Base-by-base conservation (phyloP, 306 rosid species). In the Quercus gilva region DNA sequence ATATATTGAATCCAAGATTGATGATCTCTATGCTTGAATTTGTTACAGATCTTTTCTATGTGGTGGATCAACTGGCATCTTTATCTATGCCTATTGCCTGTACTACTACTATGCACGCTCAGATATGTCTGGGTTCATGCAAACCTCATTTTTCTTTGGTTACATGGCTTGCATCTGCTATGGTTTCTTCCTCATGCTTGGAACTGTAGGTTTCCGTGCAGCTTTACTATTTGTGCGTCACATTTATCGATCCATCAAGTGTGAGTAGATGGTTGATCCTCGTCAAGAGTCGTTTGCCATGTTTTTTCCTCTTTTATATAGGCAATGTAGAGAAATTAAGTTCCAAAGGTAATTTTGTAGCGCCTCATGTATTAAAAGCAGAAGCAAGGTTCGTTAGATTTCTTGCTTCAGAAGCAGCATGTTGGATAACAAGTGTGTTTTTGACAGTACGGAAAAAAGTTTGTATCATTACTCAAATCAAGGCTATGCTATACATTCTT, bases 161-260 rank as follows among this genome's bases (percentile, higher is more conserved):
- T 90, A 88, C 91, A 90, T 90, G 94, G 91, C 91, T 49, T 86
- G 91, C 75, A 84, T 90, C 77, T 86, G 94, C 89, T 90, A 88
- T 70, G 94, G 91, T 64, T 86, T 90, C 90, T 90, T 88, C 87
- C 88, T 90, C 75, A 90, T 90, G 94, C 91, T 90, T 33, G 94
- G 94, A 74, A 75, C 84, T 15, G 88, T 90, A n/a, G 91, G 94
- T 5, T 90, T 88, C 81, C 88, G 91, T n/a, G 94, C 94, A 9
- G 89, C 91, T 45, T 64, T 90, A 73, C 82, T 90, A 63, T 88
- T 88, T 76, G 91, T 90, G 2, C 94, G 91, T 51, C 91, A 90
- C 89, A 90, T 90, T 76, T 90, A 90, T 58, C 87, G 88, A 33
- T 88, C 94, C 21, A 86, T 86, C 74, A 90, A 90, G 82, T 88